These are phyloP conservation scores for Eucalyptus paniculata DNA, from an alignment of 345 rosid genomes.

Conservation along the genomic window DNA sequence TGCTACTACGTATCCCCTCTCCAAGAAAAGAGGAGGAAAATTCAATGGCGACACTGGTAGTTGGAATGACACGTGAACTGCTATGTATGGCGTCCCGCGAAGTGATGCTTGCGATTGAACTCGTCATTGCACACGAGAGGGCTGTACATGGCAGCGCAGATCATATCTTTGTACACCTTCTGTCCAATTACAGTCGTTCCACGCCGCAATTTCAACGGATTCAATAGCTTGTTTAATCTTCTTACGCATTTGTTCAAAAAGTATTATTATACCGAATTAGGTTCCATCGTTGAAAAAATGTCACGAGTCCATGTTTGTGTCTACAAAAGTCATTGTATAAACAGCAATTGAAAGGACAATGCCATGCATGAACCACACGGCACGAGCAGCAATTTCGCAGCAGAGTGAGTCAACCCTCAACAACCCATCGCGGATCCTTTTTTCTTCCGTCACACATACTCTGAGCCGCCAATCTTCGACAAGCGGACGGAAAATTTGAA, in stretches of 20 bases:
- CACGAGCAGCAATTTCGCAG: background rate
- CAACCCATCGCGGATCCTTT: background rate
- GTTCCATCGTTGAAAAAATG: background rate
- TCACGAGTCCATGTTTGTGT: background rate
- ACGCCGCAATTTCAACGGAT: background rate
- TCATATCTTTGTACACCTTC: background rate
- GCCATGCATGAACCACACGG: background rate
- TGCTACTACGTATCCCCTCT: background rate
- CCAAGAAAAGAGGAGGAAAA: background rate
- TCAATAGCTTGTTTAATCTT: background rate
- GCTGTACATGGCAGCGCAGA: background rate
- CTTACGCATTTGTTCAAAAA: background rate
- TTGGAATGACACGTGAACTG: background rate
- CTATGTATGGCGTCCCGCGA: background rate
- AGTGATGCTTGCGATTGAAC: background rate
- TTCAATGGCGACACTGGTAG: background rate
- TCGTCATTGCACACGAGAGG: background rate
- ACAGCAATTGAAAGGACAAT: background rate
- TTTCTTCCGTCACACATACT: background rate
- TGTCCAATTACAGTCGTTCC: background rate
- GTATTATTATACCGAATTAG: background rate
- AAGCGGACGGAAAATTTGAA: background rate
- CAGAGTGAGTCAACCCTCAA: background rate
- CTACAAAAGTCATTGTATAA: background rate
- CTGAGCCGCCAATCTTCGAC: background rate